Evolutionary conservation across 352 stramenopile species (phyloP).

Genomic region (Pythium aphanidermatum): DNA sequence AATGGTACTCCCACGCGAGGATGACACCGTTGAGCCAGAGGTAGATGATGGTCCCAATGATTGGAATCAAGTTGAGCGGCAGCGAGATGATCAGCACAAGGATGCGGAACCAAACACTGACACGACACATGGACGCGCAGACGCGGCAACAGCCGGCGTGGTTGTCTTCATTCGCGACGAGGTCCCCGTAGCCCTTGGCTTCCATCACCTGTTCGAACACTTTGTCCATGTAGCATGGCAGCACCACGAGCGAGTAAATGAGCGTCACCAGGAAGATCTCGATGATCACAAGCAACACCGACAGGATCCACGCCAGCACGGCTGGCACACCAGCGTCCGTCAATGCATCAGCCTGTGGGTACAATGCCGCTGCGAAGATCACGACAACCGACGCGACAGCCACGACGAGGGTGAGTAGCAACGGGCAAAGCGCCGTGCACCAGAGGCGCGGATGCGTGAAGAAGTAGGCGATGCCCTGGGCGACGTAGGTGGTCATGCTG

Average conservation of each 20-base stretch:
- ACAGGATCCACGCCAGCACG: slow-evolving; percentile 51
- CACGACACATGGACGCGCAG: slow-evolving; percentile 48
- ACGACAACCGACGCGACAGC: slow-evolving; percentile 33
- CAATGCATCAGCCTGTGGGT: slow-evolving; percentile 39
- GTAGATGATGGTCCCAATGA: slow-evolving; percentile 55
- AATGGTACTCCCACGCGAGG: slow-evolving; percentile 64
- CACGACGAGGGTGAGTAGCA: slow-evolving; percentile 52
- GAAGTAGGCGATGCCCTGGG: slow-evolving; percentile 51
- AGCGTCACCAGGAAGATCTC: slow-evolving; percentile 71
- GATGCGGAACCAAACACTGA: slow-evolving; percentile 43
- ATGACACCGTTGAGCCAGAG: slow-evolving; percentile 66
- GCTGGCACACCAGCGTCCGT: slow-evolving; percentile 27
- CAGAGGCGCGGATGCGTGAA: slow-evolving; percentile 51
- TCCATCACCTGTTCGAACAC: slow-evolving; percentile 59
- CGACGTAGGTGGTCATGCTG: slow-evolving; percentile 47
- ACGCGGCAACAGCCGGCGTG: slow-evolving; percentile 37
- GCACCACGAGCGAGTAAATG: slow-evolving; percentile 52
- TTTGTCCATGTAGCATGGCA: slow-evolving; percentile 54
- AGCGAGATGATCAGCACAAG: slow-evolving; percentile 52
- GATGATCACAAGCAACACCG: slow-evolving; percentile 50
- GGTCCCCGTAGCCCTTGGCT: slow-evolving; percentile 34
- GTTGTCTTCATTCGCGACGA: slow-evolving; percentile 40
- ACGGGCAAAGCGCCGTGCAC: slow-evolving; percentile 41
- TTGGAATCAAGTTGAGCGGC: slow-evolving; percentile 60
- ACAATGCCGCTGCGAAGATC: slow-evolving; percentile 38